Evolutionary conservation across 1,284 basidiomycete genomes (phyloP).

Genomic region (Tilletia caries): DNA sequence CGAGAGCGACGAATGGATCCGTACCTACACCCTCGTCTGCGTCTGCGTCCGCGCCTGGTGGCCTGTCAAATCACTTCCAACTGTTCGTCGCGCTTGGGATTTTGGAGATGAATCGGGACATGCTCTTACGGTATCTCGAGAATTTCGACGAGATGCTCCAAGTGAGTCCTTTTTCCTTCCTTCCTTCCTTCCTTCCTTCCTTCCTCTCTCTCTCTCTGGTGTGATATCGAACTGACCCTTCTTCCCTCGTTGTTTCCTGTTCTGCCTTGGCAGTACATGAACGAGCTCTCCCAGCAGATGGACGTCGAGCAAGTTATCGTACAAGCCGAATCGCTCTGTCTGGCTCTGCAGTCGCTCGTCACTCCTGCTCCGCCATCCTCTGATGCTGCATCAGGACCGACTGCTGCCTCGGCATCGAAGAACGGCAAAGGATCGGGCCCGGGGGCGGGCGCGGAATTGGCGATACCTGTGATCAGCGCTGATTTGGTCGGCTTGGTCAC

Average conservation of each 20-base stretch:
- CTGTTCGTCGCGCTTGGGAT: slow-evolving; percentile 91
- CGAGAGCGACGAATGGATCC: too few relatives aligned
- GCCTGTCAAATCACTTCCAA: slow-evolving; percentile 62
- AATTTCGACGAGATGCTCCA: slow-evolving; percentile 61
- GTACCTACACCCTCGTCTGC: neutral
- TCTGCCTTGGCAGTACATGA: slow-evolving; percentile 14
- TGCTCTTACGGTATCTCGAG: slow-evolving; percentile 85
- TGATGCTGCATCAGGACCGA: neutral
- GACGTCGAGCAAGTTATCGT: slow-evolving; percentile 22
- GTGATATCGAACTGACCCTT: neutral
- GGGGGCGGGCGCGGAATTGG: neutral
- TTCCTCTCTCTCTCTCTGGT: too few relatives aligned
- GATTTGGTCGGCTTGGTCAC: slow-evolving; percentile 2
- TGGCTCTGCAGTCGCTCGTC: slow-evolving; percentile 7
- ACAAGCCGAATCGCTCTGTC: slow-evolving; percentile 18
- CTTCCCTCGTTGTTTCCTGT: too few relatives aligned
- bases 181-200: neutral
- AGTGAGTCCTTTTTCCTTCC: neutral
- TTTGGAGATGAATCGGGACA: slow-evolving; percentile 86
- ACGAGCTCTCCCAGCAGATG: slow-evolving; percentile 20
- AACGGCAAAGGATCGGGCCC: too few relatives aligned
- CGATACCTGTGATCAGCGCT: neutral
- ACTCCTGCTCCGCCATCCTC: neutral
- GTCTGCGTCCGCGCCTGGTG: neutral
- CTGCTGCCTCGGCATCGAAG: neutral